phyloP scores from a whole-genome alignment of 73 alveolate species.

The Symbiodinium pilosum region DNA sequence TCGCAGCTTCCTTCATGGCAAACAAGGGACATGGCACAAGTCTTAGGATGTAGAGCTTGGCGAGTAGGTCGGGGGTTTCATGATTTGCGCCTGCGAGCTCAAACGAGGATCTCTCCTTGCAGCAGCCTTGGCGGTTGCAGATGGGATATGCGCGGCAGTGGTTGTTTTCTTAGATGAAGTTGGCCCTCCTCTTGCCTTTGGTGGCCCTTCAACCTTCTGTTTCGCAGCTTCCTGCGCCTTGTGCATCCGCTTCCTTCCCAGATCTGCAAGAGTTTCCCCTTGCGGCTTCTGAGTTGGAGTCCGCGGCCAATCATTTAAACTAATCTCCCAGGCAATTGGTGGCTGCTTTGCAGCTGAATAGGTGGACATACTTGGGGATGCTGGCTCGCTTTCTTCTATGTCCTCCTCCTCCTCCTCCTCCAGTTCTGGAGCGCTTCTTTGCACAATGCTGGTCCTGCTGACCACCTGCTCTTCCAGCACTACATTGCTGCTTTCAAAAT shows the following conservation, averaged over 20 bases:
- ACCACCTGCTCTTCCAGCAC: background rate
- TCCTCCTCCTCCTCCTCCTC: background rate
- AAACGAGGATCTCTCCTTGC: background rate
- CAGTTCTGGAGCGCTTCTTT: background rate
- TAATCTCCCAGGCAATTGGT: background rate
- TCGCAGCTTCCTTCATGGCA: no score
- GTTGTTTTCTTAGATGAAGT: background rate
- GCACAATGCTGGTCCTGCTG: conserved; percentile 17
- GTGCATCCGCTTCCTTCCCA: background rate
- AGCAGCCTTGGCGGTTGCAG: background rate
- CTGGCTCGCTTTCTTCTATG: background rate
- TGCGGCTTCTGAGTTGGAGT: background rate
- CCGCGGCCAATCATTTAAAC: conserved; percentile 10
- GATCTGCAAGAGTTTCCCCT: background rate
- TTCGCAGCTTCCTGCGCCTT: conserved; percentile 17
- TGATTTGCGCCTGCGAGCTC: background rate
- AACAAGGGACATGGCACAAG: no score
- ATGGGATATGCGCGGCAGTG: background rate
- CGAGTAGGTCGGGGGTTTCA: background rate
- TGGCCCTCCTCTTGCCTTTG: background rate
- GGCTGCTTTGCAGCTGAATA: background rate
- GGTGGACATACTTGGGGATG: background rate
- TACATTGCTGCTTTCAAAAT: background rate
- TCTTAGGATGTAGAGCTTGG: background rate
- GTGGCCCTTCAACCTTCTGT: background rate